Evolutionary conservation across 768 basidiomycete genomes (phyloP).

Genomic region (Saitozyma podzolica): DNA sequence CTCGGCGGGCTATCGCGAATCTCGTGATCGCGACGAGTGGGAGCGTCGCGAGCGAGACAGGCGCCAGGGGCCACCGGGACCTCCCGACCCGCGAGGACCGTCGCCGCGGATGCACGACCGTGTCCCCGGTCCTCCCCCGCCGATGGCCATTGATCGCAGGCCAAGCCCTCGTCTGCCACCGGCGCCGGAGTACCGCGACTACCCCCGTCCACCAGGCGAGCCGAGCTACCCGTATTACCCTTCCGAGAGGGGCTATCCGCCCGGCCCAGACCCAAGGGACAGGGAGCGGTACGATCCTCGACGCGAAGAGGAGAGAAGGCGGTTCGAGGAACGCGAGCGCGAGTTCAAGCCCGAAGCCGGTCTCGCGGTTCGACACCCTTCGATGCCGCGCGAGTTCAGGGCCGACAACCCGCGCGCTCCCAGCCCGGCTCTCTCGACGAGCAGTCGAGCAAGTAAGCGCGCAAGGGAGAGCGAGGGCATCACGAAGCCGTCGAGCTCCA

Average conservation of each 20-base stretch:
- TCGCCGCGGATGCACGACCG: constrained; percentile 41
- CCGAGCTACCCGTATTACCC: constrained; percentile 11
- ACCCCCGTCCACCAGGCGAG: constrained; percentile 4
- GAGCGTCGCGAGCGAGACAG: constrained; percentile 47
- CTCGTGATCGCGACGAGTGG: constrained; percentile 49
- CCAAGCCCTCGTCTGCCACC: constrained; percentile 26
- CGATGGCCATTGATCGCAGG: constrained; percentile 17
- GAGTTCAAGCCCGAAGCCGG: background rate
- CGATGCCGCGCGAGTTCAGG: constrained; percentile 25
- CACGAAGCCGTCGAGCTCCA: background rate
- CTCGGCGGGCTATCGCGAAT: constrained; percentile 21
- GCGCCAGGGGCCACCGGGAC: background rate
- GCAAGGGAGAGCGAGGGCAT: constrained; percentile 7
- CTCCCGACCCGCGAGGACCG: constrained; percentile 20
- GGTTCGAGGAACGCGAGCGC: constrained; percentile 21
- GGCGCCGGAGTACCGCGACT: constrained; percentile 7
- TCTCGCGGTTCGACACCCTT: constrained; percentile 16
- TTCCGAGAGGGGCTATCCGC: constrained; percentile 55
- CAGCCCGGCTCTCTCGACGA: constrained; percentile 36
- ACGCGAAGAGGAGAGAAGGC: constrained; percentile 9
- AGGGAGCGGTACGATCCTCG: constrained; percentile 14
- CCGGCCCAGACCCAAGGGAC: constrained; percentile 45
- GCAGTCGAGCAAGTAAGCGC: constrained; percentile 24
- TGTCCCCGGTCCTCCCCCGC: constrained; percentile 59
- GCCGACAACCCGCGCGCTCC: constrained; percentile 27